Evolutionary conservation across 1,284 basidiomycete genomes (phyloP), one percentile per base, ranked within the genome.

Genomic region (Meira nashicola): DNA sequence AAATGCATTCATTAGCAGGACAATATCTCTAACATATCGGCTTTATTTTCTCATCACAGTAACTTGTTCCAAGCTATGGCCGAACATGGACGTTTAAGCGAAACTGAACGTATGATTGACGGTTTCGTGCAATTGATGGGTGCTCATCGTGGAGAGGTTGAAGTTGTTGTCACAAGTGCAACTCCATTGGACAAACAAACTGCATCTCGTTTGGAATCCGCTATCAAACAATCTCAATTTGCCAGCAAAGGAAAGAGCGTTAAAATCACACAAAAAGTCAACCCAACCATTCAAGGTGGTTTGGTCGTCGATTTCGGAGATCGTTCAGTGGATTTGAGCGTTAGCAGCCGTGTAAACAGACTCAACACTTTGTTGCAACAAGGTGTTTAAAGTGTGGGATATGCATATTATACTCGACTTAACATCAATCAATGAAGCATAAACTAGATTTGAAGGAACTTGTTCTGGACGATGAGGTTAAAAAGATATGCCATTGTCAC

Each of bases 291-390:
- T 58, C 70, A 74, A 64, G 76, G 76, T 41, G 94, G 94, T 58
- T 82, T 97, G 63, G 83, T 95, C 60, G 89, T 99, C 58, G 94
- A 98, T 82, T 93, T 99, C 79, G 95, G 92, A 69, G 94, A 97
- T 83, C 93, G 93, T 84, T 92, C 90, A 58, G 89, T 96, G 73
- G 95, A 98, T 82, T 84, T 97, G 66, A 92, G 89, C 72, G 93
- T 95, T 57, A 87, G 87, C 55, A 90, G 89, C 63, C 89, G 90
- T 62, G 91, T 98, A 76, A 94, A 88, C 80, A 92, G 92, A 82
- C 86, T 96, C 79, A 97, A 96, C 84, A 85, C 85, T 69, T 84
- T 90, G 74, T 84, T 97, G 5, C 55, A 57, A 56, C 48, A 58
- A 43, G 37, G 56, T 37, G 37, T 58, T 37, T 58, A 55, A 50